Conservation (phyloP, 1,284 basidiomycete species). For the Marasmius sp. region DNA sequence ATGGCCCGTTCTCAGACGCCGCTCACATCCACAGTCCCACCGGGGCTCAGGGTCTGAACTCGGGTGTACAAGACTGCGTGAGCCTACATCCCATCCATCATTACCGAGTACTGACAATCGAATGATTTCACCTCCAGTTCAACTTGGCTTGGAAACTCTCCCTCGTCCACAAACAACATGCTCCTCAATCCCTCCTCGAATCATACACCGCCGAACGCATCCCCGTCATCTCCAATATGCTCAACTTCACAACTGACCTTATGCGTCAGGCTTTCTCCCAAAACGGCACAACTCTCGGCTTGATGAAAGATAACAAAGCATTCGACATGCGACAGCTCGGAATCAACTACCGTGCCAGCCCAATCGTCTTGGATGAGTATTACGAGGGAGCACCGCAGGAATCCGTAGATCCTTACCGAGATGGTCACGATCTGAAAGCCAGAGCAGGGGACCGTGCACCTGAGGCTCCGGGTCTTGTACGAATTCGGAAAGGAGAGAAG, state of each 20-base stretch:
- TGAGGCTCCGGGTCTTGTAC: constrained; percentile 26
- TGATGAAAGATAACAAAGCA: constrained; percentile 18
- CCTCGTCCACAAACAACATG: constrained; percentile 19
- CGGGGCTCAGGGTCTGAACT: constrained; percentile 34
- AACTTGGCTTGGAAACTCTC: constrained; percentile 39
- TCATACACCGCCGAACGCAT: constrained; percentile 26
- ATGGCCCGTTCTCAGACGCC: constrained; percentile 20
- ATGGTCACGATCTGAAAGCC: constrained; percentile 14
- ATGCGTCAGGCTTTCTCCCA: constrained; percentile 1
- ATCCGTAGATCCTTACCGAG: constrained; percentile 19
- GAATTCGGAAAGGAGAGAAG: background rate
- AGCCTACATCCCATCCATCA: constrained; percentile 1
- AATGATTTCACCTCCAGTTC: constrained; percentile 19
- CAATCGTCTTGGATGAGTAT: constrained; percentile 42
- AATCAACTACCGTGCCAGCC: constrained; percentile 48
- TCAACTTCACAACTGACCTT: constrained; percentile 9
- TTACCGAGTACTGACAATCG: background rate
- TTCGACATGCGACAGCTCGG: constrained; percentile 38
- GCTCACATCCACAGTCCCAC: constrained; percentile 31
- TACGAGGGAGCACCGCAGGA: constrained; percentile 18
- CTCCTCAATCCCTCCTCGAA: constrained; percentile 5
- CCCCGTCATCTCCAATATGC: constrained; percentile 35
- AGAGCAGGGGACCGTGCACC: constrained; percentile 34
- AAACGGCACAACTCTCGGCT: no score
- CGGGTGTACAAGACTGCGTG: constrained; percentile 32